These are phyloP conservation scores for Moricandia arvensis DNA, from an alignment of 345 rosid genomes.

Conservation along the genomic window DNA sequence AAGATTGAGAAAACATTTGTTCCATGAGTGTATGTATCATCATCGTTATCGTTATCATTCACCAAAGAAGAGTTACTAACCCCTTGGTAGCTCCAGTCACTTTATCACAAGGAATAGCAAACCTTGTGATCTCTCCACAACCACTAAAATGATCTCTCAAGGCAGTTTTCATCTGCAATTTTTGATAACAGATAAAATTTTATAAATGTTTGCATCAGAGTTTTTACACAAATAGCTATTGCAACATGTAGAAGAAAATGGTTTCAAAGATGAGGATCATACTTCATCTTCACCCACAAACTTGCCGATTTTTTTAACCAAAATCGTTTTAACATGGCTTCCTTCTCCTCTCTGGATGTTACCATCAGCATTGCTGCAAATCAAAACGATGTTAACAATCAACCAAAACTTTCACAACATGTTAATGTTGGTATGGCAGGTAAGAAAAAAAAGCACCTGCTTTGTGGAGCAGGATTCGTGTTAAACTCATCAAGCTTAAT, in stretches of 20 bases:
- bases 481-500: conserved; percentile 62
- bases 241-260: neutral
- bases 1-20: conserved; percentile 1
- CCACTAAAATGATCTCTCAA: conserved; percentile 54
- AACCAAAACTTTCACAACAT: too few relatives aligned
- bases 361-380: too few relatives aligned
- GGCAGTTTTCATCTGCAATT: conserved; percentile 51
- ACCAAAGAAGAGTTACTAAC: conserved; percentile 42
- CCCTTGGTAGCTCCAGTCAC: conserved; percentile 66
- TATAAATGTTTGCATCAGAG: too few relatives aligned
- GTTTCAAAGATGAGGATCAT: conserved; percentile 18
- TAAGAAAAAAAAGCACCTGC: too few relatives aligned
- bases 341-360: neutral
- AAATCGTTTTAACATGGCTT: conserved; percentile 43
- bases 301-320: conserved; percentile 52
- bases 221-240: too few relatives aligned
- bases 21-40: neutral
- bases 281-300: conserved; percentile 55
- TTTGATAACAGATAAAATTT: conserved; percentile 17
- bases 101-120: conserved; percentile 44
- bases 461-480: conserved; percentile 52
- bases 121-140: conserved; percentile 67
- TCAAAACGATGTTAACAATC: too few relatives aligned
- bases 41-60: neutral
- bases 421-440: too few relatives aligned